Evolutionary conservation across 179 eudicot genomes (phyloP).

Genomic region (Heliamphora pulchella): DNA sequence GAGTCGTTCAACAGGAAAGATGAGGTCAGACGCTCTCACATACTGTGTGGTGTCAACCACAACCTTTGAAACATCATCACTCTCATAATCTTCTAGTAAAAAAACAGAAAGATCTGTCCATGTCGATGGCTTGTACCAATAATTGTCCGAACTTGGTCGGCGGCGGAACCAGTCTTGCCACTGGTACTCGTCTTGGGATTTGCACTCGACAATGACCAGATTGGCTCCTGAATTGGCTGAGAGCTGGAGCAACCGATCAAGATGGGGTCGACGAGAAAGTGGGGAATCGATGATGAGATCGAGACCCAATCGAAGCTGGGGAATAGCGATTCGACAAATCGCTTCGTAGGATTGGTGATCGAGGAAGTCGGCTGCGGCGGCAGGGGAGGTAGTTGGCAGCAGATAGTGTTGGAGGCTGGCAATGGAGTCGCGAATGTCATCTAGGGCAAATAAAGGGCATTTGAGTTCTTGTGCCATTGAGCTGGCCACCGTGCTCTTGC

Average conservation of each 20-base stretch:
- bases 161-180: conserved; percentile 28
- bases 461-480: conserved; percentile 29
- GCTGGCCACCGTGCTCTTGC: conserved; percentile 36
- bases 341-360: conserved; percentile 29
- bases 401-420: conserved; percentile 13
- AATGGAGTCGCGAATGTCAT: conserved; percentile 41
- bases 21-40: background rate
- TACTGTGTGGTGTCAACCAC: conserved; percentile 37
- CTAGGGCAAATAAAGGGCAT: conserved; percentile 38
- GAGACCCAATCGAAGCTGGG: conserved; percentile 35
- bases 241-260: conserved; percentile 22
- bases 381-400: background rate
- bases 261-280: conserved; percentile 30
- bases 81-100: conserved; percentile 25
- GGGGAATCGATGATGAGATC: conserved; percentile 40
- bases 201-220: conserved; percentile 35
- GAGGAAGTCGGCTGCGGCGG: conserved; percentile 1
- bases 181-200: conserved; percentile 26
- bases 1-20: background rate
- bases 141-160: background rate
- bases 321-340: conserved; percentile 27
- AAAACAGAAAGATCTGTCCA: conserved; percentile 30
- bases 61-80: conserved; percentile 32
- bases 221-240: conserved; percentile 19
- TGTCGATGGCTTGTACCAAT: conserved; percentile 39